These are phyloP conservation scores for Spatholobus suberectus DNA, from an alignment of 306 rosid genomes.

Conservation along the genomic window DNA sequence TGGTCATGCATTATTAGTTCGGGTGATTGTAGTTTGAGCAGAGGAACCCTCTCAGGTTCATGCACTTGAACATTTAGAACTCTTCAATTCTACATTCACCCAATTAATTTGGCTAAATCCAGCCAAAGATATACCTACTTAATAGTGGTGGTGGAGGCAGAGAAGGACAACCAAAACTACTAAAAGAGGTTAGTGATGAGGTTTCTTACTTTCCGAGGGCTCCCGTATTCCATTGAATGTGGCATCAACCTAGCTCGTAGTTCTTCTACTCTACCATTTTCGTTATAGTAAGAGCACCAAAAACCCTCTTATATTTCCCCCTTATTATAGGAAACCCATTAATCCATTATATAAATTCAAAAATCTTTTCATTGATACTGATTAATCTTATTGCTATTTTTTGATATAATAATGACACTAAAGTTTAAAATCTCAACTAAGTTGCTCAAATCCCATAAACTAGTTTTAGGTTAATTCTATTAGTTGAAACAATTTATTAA, in stretches of 20 bases:
- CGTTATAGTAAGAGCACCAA: not conserved
- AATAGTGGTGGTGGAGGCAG: not conserved
- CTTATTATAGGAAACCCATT: not conserved
- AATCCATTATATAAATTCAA: not conserved
- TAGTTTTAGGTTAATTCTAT: too few species aligned
- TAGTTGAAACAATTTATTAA: too few species aligned
- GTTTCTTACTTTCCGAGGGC: not conserved
- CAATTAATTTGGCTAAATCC: not conserved
- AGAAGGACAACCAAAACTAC: not conserved
- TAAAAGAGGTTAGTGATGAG: not conserved
- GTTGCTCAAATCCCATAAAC: not conserved
- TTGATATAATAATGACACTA: not conserved
- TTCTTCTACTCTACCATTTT: not conserved
- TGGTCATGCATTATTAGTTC: too few species aligned
- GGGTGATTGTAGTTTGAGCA: not conserved
- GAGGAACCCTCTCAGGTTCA: not conserved
- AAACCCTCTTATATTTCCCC: not conserved
- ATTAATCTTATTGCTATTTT: not conserved
- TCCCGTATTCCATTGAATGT: not conserved
- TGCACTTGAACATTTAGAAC: not conserved
- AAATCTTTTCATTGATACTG: not conserved
- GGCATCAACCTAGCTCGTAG: not conserved
- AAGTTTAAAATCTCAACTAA: not conserved
- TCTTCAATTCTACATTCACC: not conserved
- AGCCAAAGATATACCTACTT: not conserved